Base-by-base conservation (phyloP, 306 rosid species). In the Mucuna pruriens region DNA sequence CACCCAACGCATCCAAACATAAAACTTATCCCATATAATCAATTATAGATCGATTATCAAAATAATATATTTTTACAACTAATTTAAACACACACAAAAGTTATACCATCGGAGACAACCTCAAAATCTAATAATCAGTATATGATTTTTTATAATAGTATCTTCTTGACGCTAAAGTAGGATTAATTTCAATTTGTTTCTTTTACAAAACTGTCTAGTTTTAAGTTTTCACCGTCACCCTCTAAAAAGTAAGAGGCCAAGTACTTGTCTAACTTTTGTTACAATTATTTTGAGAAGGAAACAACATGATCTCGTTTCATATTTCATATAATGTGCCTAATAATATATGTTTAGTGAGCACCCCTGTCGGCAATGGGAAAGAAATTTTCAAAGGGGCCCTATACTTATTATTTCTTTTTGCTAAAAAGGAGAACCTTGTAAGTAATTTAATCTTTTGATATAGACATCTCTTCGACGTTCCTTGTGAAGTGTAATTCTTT, bases 401-500 rank as follows among this genome's bases (percentile, higher is more conserved):
- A 7, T 33, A 15, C 64, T 17, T 29, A 34, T 17, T 8, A 15
- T 52, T 17, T 80, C 23, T 9, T 40, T n/a, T 63, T 39, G 74
- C 19, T 48, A 62, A 60, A 73, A 23, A n/a, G 31, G 33, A 26
- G 75, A 26, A 42, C 33, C 15, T n/a, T n/a, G 40, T 39, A 20
- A 22, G 12, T 79, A 46, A 70, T 45, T 57, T 23, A 51, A 33
- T 51, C 82, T 17, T 57, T 60, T 26, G 68, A 57, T 19, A 65
- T 42, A 23, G 45, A 58, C 63, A 15, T 38, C 9, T 26, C 31
- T 15, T 40, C 17, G 15, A 75, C 25, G 52, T 85, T 76, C 52
- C 77, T 54, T 76, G 68, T 57, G 67, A 77, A 33, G 73, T 55
- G 40, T 71, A 71, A 80, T 76, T 80, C 77, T 71, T 71, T 76